A percentile compares a stretch with the other conserved stretches of the same genome.
phyloP scores from a whole-genome alignment of 2,329 filamentous ascomycete genomes.

The Fusarium sp. region DNA sequence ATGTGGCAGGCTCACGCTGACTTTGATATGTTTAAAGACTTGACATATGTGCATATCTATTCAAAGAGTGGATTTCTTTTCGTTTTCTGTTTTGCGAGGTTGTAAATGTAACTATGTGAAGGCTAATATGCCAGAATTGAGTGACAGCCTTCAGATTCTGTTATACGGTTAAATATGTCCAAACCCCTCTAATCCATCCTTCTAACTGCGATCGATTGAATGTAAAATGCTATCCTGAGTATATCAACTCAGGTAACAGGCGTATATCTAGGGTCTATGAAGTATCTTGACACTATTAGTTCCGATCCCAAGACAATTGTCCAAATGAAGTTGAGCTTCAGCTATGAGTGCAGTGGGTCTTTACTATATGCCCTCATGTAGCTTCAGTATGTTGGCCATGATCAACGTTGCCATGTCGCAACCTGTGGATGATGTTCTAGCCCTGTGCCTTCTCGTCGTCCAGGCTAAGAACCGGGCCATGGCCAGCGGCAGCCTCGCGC shows the following conservation, averaged over 20 bases:
- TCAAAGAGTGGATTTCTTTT: background rate
- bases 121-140: background rate
- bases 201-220: background rate
- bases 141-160: background rate
- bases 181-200: background rate
- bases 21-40: background rate
- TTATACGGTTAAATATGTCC: background rate
- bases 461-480: background rate
- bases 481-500: background rate
- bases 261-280: background rate
- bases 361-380: background rate
- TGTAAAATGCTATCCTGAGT: background rate
- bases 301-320: background rate
- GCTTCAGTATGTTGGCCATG: background rate
- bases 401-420: background rate
- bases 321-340: background rate
- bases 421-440: background rate
- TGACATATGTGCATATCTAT: background rate
- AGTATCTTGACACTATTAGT: background rate
- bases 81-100: background rate
- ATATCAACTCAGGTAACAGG: background rate
- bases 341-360: background rate
- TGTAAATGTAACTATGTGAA: background rate
- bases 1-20: background rate
- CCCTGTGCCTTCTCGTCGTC: background rate